These are phyloP conservation scores for Backusella australiensis DNA, from an alignment of 192 early-diverging fungal species.

Conservation along the genomic window DNA sequence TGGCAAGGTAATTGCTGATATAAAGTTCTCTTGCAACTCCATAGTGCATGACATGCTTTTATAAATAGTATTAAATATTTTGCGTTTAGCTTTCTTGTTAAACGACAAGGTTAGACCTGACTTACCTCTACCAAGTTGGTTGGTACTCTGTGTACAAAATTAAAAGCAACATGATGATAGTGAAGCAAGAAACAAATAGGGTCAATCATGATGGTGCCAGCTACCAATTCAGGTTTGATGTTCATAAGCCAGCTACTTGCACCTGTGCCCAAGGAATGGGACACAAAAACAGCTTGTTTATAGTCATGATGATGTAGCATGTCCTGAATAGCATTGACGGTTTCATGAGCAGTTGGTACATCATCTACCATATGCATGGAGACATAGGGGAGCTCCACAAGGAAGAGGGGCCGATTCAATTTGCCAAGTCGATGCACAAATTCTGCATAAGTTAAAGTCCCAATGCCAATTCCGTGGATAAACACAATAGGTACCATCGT, in stretches of 20 bases:
- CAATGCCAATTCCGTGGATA: constrained; percentile 69
- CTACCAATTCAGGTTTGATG: constrained; percentile 43
- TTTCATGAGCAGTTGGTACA: constrained; percentile 54
- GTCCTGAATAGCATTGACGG: constrained; percentile 48
- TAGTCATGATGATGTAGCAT: constrained; percentile 54
- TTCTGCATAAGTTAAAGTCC: constrained; percentile 51
- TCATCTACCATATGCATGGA: constrained; percentile 62
- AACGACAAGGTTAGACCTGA: not conserved
- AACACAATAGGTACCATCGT: constrained; percentile 57
- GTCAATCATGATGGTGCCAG: constrained; percentile 58
- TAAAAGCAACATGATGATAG: constrained; percentile 59
- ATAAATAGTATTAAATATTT: constrained; percentile 10
- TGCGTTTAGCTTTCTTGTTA: not conserved
- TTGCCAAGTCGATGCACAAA: constrained; percentile 45
- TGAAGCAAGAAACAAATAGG: constrained; percentile 67
- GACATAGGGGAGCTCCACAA: constrained; percentile 60
- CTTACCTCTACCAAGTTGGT: constrained; percentile 30
- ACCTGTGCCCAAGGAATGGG: constrained; percentile 65
- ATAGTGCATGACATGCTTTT: constrained; percentile 53
- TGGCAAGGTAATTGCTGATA: constrained; percentile 58
- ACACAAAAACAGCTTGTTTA: constrained; percentile 59
- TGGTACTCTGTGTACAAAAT: constrained; percentile 52
- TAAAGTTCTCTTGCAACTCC: constrained; percentile 59
- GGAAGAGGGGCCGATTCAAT: constrained; percentile 46
- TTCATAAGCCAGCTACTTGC: constrained; percentile 58